Evolutionary conservation across 345 rosid species (phyloP), one percentile per base, ranked within the genome.

Genomic region (Brassica napus): DNA sequence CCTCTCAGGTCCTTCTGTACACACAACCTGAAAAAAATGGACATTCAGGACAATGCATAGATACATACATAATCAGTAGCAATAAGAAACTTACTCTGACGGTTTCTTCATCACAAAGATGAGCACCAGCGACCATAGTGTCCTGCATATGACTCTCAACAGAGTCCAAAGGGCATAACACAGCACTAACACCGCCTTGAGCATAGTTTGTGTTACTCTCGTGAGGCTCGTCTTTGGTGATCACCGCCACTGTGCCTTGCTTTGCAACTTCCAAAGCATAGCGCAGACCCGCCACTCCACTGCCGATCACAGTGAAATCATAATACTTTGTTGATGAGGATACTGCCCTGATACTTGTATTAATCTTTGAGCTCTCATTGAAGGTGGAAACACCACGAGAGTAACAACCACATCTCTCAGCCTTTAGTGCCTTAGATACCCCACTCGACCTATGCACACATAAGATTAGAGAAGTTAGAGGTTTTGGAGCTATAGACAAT

Each of bases 101-200:
- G 72, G 96, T 90, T 80, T 93, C 98, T 81, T 93, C 93, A 81
- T 95, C 99, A 60, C 97, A 95, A 18, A 95, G 91, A 84, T 93
- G 82, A 82, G 93, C 98, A 77, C 99, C 99, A 1, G 97, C 99
- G 21, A 93, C 91, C 63, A 95, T 93, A 2, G 99, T 95, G 77
- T 95, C 98, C 83, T 83, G 94, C 96, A 95, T 84, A 84, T 95
- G 99, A 83, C 93, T 95, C 88, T 95, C 99, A 5, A 95, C 98
- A 44, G 99, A 95, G 84, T 95, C 99, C 55, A 85, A 82, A 73
- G 97, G 94, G 65, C 97, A 95, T 76, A 95, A 77, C 28, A 93
- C 99, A 0, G 99, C 99, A 79, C 98, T 95, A 76, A 93, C 98
- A 68, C 99, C 99, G 18, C 98, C 99, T 86, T 93, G 98, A 44